These are phyloP conservation scores for Emericellopsis terricola DNA, from an alignment of 495 filamentous ascomycete species.

Conservation along the genomic window DNA sequence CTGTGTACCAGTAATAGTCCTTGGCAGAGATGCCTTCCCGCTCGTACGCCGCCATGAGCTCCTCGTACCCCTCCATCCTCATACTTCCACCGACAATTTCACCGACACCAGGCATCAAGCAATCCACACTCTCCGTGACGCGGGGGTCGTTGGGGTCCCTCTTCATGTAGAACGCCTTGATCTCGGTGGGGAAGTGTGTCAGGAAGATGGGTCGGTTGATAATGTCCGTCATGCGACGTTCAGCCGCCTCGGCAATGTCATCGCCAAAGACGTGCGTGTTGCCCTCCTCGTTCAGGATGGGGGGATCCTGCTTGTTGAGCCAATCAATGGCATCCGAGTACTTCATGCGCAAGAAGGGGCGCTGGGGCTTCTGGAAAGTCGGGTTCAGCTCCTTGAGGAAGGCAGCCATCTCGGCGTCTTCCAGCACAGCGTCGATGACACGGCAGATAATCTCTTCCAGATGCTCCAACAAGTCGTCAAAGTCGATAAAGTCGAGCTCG, in stretches of 20 bases:
- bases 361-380: slow-evolving; percentile 61
- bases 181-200: slow-evolving; percentile 89
- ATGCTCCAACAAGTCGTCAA: slow-evolving; percentile 80
- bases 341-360: slow-evolving; percentile 89
- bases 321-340: slow-evolving; percentile 90
- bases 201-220: slow-evolving; percentile 93
- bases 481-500: slow-evolving; percentile 90
- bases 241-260: slow-evolving; percentile 95
- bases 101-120: slow-evolving; percentile 79
- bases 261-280: slow-evolving; percentile 83
- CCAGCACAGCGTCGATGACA: slow-evolving; percentile 60
- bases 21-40: slow-evolving; percentile 68
- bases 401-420: slow-evolving; percentile 47
- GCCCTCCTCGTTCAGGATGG: slow-evolving; percentile 81
- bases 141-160: slow-evolving; percentile 64
- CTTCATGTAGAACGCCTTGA: slow-evolving; percentile 99
- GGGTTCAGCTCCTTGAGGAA: slow-evolving; percentile 74
- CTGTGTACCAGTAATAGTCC: slow-evolving; percentile 98
- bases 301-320: slow-evolving; percentile 61
- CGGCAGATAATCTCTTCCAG: slow-evolving; percentile 78
- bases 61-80: slow-evolving; percentile 88
- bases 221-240: slow-evolving; percentile 90
- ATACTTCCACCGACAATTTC: slow-evolving; percentile 96
- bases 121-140: slow-evolving; percentile 94
- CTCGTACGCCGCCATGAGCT: slow-evolving; percentile 77